Evolutionary conservation across 306 rosid species (phyloP), one percentile per base, ranked within the genome.

Genomic region (Dalbergia cultrata): DNA sequence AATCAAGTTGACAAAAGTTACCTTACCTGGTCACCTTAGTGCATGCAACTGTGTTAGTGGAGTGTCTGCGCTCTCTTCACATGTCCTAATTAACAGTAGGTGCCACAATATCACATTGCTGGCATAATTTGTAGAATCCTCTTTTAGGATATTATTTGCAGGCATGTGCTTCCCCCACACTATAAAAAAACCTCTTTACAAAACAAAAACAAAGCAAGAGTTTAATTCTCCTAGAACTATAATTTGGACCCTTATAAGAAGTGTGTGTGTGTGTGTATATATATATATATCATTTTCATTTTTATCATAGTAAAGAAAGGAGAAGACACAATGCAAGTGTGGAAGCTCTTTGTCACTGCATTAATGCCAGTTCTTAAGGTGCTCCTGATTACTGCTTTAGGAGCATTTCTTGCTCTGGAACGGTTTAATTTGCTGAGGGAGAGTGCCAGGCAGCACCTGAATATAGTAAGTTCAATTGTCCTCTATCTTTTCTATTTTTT

Each of bases 311-410:
- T 21, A 22, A 61, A 49, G 57, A 22, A 47, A 63, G 13, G 21
- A 72, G 52, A 72, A 41, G 74, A 22, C 50, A 54, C 17, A 6
- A 80, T 80, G 84, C 31, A 80, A 3, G 65, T 73, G 21, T 65
- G 66, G 84, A 57, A 41, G 41, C 68, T 80, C 26, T 80, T 80
- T 13, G 6, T 73, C 3, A 65, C 74, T 22, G 79, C 84, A 65
- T 43, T 80, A 39, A 73, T 80, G 75, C 79, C 79, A 11, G 75
- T 80, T 54, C 79, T 80, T 7, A 72, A 80, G 69, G 75, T 80
- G 33, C 84, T 80, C 9, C 9, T 80, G 2, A 17, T 80, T 72
- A 54, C 79, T 54, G 61, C 33, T 64, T 22, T 54, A 54, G 74
- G 84, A 4, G 33, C 79, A 12, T 72, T 80, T 53, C 80, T 80